Base-by-base conservation (phyloP, 2,329 filamentous ascomycete species). In the Didymella pomorum region DNA sequence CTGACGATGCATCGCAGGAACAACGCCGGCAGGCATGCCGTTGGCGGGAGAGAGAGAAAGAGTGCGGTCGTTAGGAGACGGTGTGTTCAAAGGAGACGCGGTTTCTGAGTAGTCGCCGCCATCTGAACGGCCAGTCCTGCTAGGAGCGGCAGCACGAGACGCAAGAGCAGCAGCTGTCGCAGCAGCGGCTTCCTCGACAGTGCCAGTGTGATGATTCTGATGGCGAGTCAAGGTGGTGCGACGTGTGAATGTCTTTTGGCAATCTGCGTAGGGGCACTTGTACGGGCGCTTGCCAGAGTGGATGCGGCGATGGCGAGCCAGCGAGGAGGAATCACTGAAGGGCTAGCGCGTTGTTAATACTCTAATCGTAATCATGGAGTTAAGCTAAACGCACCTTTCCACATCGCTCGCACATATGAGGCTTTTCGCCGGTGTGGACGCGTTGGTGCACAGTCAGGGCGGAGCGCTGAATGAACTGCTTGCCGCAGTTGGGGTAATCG, bases 371-470 rank as follows among this genome's bases (percentile, higher is more conserved):
- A 14, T 42, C 33, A 54, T 39, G 23, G 42, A 26, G 39, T 25
- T 8, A 14, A 10, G 10, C 47, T 7, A 35, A 21, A 52, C 84
- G 71, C 83, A 97, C 93, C 89, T 98, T 98, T 76, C 92, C 92
- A 77, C 95, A 98, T 63, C 91, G 88, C 79, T 97, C 95, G 75
- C 95, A 99, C 87, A 95, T 94, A 72, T 99, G 95, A 49, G 95
- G 95, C 80, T 99, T 99, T 81, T 98, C 95, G 65, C 95, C 95
- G 2, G 95, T 98, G 78, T 99, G 95, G 20, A 97, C 93, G 68
- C 95, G 90, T 73, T 91, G 89, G 78, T 98, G 95, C 8, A 99
- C 95, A 0, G 95, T 99, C 76, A 99, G 81, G 21, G 95, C 95
- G 26, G 93, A 97, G 56, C 95, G 87, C 78, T 99, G 95, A 68